phyloP scores from a whole-genome alignment of 2,329 filamentous ascomycete species.

The Sporothrix euskadiensis region DNA sequence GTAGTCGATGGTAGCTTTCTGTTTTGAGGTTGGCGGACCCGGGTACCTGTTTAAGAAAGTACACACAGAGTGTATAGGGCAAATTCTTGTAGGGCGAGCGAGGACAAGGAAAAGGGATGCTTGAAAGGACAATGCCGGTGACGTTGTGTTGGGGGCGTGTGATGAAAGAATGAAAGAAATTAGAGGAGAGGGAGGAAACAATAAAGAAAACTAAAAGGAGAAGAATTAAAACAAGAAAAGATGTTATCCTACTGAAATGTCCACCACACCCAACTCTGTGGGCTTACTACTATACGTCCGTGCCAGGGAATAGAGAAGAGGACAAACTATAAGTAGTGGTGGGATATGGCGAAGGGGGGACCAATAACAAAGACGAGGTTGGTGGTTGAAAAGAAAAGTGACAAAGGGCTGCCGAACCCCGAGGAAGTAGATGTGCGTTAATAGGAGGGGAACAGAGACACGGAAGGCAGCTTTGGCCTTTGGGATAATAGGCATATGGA shows the following conservation, averaged over 20 bases:
- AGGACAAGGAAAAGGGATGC: neutral
- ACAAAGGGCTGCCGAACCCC: neutral
- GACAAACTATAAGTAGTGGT: neutral
- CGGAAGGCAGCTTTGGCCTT: neutral
- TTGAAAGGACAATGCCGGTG: neutral
- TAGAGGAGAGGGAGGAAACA: neutral
- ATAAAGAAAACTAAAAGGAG: neutral
- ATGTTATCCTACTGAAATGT: neutral
- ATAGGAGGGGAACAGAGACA: neutral
- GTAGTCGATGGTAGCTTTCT: neutral
- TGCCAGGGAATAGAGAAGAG: neutral
- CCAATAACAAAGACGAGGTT: neutral
- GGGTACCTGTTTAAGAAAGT: conserved; percentile 1
- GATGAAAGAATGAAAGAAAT: neutral
- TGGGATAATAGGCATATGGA: neutral
- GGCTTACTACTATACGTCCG: neutral
- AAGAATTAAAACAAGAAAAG: neutral
- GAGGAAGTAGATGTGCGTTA: neutral
- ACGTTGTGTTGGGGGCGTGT: neutral
- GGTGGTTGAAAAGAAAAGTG: neutral
- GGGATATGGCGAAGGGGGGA: neutral
- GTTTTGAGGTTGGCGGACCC: neutral
- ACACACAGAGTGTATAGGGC: neutral
- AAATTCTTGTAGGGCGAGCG: neutral
- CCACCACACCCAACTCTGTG: neutral